Conservation (phyloP, 345 rosid species). For the thale cress (Arabidopsis thaliana) region TAIR10.1 NC_003075.7:8983501-8984000, state of each 20-base stretch:
- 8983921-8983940: background rate
- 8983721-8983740: conserved; percentile 9
- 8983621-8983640: conserved; percentile 73
- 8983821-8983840: conserved; percentile 70
- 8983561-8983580: background rate
- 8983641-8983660: conserved; percentile 81
- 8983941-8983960: conserved; percentile 15
- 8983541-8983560: background rate
- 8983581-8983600: background rate
- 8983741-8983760: background rate
- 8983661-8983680: conserved; percentile 45
- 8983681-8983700: background rate
- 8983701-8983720: conserved; percentile 4
- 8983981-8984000: conserved; percentile 46
- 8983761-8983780: conserved; percentile 84
- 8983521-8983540: background rate
- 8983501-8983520: background rate
- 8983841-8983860: conserved; percentile 13
- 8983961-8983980: conserved; percentile 64
- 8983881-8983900: background rate
- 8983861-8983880: background rate
- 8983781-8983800: conserved; percentile 81
- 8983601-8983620: conserved; percentile 62
- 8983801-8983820: conserved; percentile 72
- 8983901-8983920: background rate